These are phyloP conservation scores for Euphorbia lathyris DNA, from an alignment of 345 rosid genomes.

Conservation along the genomic window DNA sequence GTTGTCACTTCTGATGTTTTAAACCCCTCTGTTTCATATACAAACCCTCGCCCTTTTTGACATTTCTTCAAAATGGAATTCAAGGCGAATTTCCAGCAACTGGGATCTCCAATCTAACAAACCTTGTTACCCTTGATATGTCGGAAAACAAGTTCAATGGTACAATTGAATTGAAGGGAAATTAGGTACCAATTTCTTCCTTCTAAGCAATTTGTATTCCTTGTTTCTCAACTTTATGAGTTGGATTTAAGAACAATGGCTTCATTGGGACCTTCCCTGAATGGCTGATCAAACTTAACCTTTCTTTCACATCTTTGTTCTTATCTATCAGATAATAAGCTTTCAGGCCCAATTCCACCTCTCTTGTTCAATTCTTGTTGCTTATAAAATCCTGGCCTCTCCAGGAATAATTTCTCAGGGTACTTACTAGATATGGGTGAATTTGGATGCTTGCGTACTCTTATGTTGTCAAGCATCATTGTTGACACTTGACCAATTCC, in stretches of 20 bases:
- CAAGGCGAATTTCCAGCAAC: background rate
- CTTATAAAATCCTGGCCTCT: constrained; percentile 13
- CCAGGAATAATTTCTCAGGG: constrained; percentile 23
- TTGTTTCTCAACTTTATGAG: constrained; percentile 10
- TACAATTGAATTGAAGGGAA: background rate
- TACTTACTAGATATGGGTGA: constrained; percentile 19
- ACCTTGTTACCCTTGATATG: background rate
- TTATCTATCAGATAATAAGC: constrained; percentile 26
- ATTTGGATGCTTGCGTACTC: background rate
- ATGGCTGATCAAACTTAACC: constrained; percentile 18
- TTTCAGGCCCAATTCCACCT: constrained; percentile 25
- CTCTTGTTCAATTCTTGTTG: constrained; percentile 17
- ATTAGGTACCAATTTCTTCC: background rate
- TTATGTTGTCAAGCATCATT: constrained; percentile 27
- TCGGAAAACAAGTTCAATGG: background rate
- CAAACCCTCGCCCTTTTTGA: background rate
- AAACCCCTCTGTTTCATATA: background rate
- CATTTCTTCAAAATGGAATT: background rate
- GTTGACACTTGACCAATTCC: constrained; percentile 30
- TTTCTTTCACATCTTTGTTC: background rate
- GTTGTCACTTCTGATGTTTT: background rate
- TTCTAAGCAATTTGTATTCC: background rate
- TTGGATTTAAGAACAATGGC: constrained; percentile 29
- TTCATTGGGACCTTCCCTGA: constrained; percentile 20
- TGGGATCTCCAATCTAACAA: background rate